A percentile compares a stretch with the other conserved stretches of the same genome.
Evolutionary conservation across 1,284 basidiomycete genomes (phyloP).

Genomic region (Abortiporus biennis): DNA sequence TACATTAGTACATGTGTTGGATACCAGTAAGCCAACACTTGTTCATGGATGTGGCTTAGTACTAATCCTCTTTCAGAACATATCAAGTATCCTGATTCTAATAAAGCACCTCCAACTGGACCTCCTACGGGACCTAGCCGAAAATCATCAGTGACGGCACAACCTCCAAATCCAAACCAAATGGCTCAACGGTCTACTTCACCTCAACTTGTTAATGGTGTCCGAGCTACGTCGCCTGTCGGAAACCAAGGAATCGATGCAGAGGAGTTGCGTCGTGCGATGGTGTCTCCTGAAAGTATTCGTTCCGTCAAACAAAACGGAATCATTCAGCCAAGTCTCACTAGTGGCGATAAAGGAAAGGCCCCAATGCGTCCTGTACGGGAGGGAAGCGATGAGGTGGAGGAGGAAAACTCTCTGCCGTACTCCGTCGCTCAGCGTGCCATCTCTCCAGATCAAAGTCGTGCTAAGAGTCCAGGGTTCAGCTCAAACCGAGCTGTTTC

Average conservation of each 20-base stretch:
- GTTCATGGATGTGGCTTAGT: background rate
- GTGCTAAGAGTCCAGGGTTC: constrained; percentile 52
- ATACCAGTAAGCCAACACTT: constrained; percentile 67
- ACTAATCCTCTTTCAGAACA: constrained; percentile 50
- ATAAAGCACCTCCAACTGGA: constrained; percentile 39
- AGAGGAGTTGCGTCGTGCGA: constrained; percentile 56
- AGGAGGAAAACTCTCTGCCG: constrained; percentile 35
- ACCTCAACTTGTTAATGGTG: constrained; percentile 29
- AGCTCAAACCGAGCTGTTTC: constrained; percentile 48
- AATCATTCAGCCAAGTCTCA: constrained; percentile 26
- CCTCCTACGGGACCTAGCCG: constrained; percentile 28
- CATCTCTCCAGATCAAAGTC: constrained; percentile 46
- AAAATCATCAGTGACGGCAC: constrained; percentile 34
- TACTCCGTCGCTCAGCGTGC: constrained; percentile 43
- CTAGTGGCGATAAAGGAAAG: constrained; percentile 39
- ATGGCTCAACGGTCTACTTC: constrained; percentile 14
- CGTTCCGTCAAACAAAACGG: constrained; percentile 41
- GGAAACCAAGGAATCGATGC: constrained; percentile 34
- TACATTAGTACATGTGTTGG: constrained; percentile 81
- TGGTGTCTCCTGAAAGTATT: constrained; percentile 46
- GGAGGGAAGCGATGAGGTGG: constrained; percentile 58
- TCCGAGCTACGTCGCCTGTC: constrained; percentile 53
- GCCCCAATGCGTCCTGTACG: constrained; percentile 54
- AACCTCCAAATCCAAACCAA: no score
- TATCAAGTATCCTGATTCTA: constrained; percentile 89